phyloP scores from a whole-genome alignment of 2,329 filamentous ascomycete genomes.

The Stylonectria norvegica region DNA sequence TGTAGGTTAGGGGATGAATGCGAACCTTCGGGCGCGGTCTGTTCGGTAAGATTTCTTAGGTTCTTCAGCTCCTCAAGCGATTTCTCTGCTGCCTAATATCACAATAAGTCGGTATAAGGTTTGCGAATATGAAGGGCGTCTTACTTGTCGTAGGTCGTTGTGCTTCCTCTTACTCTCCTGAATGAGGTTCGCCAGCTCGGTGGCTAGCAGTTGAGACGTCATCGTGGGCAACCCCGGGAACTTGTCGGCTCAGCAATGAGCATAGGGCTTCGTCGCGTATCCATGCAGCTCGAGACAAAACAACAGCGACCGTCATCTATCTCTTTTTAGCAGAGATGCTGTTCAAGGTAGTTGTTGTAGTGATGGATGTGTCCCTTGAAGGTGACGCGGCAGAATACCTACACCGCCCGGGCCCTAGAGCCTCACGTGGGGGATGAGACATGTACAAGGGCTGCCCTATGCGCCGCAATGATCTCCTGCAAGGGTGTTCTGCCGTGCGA shows the following conservation, averaged over 20 bases:
- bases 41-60: constrained; percentile 33
- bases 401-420: constrained; percentile 25
- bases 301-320: constrained; percentile 14
- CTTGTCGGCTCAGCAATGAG: constrained; percentile 23
- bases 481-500: too few relatives aligned
- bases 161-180: constrained; percentile 96
- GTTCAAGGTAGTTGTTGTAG: constrained; percentile 18
- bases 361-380: constrained; percentile 31
- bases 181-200: constrained; percentile 85
- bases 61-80: constrained; percentile 83
- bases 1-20: constrained; percentile 13
- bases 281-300: constrained; percentile 25
- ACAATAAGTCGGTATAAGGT: too few relatives aligned
- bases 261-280: constrained; percentile 17
- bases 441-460: too few relatives aligned
- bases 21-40: constrained; percentile 37
- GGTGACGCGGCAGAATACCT: constrained; percentile 29
- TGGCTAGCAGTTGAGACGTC: constrained; percentile 85
- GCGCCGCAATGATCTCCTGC: too few relatives aligned
- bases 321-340: constrained; percentile 12
- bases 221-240: constrained; percentile 50
- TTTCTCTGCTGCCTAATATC: constrained; percentile 91
- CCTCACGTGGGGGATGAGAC: constrained; percentile 28
- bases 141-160: constrained; percentile 78
- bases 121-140: constrained; percentile 31